These are phyloP conservation scores for Naumovozyma baii DNA, from an alignment of 805 yeast species.

Conservation along the genomic window DNA sequence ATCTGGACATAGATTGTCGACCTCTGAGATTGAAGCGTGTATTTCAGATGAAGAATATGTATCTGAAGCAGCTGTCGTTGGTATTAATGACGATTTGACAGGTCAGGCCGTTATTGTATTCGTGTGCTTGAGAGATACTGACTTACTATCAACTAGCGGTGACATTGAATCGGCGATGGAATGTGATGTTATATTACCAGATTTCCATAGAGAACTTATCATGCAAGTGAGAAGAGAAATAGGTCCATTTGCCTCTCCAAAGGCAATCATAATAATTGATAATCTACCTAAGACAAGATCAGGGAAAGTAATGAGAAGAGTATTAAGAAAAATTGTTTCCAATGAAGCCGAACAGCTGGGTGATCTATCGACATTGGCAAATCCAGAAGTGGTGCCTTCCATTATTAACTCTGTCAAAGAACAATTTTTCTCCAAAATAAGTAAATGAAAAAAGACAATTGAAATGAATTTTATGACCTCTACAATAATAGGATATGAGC, in stretches of 20 bases:
- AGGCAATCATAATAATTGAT: conserved; percentile 61
- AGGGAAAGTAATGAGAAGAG: conserved; percentile 97
- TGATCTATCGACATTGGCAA: conserved; percentile 79
- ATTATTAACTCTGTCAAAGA: conserved; percentile 58
- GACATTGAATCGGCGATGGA: conserved; percentile 16
- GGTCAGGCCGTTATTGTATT: conserved; percentile 97
- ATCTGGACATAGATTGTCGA: conserved; percentile 92
- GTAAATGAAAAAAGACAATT: background rate
- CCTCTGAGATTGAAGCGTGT: conserved; percentile 95
- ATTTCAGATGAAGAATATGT: conserved; percentile 69
- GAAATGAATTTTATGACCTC: background rate
- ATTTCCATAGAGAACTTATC: conserved; percentile 51
- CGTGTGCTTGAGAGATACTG: conserved; percentile 58
- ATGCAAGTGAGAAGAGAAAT: conserved; percentile 61
- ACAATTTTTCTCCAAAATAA: conserved; percentile 23
- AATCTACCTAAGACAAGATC: conserved; percentile 98
- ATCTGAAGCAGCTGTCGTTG: conserved; percentile 94
- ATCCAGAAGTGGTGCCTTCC: conserved; percentile 73
- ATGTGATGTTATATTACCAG: conserved; percentile 25
- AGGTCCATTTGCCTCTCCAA: conserved; percentile 88
- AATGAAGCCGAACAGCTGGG: conserved; percentile 92
- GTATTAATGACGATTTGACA: conserved; percentile 87
- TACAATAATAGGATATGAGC: no score
- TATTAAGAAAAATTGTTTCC: conserved; percentile 81
- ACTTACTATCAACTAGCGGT: conserved; percentile 25